phyloP scores from a whole-genome alignment of 208 protist species.

The Acanthamoeba lenticulata region DNA sequence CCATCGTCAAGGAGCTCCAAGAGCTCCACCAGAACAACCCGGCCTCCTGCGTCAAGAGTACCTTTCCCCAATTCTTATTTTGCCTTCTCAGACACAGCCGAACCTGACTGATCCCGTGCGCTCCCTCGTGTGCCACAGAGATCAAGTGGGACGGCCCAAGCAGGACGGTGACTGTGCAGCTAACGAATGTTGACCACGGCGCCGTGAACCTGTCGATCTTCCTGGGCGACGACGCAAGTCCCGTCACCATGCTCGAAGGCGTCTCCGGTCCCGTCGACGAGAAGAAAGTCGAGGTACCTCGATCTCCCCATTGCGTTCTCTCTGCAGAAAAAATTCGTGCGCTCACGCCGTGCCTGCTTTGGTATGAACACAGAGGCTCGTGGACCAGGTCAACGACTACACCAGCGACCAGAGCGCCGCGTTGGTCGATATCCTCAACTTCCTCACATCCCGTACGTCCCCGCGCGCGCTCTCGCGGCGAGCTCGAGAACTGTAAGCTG shows the following conservation, averaged over 20 bases:
- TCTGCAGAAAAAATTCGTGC: background rate
- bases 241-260: conserved; percentile 22
- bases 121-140: background rate
- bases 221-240: background rate
- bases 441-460: background rate
- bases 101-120: background rate
- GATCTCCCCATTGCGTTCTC: background rate
- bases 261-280: background rate
- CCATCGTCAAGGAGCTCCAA: background rate
- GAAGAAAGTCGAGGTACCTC: conserved; percentile 33
- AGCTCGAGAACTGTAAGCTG: background rate
- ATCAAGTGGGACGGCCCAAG: background rate
- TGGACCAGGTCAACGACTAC: conserved; percentile 10
- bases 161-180: background rate
- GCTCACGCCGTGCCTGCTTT: background rate
- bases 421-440: conserved; percentile 6
- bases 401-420: background rate
- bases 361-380: background rate
- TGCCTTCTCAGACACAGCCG: background rate
- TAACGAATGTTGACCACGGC: background rate
- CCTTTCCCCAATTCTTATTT: background rate
- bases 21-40: background rate
- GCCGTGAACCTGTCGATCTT: conserved; percentile 1
- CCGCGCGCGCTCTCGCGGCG: background rate
- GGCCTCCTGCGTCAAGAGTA: conserved; percentile 45